A percentile compares a stretch with the other conserved stretches of the same genome.
phyloP scores from a whole-genome alignment of 2,329 filamentous ascomycete genomes.

The Fusarium clavum region DNA sequence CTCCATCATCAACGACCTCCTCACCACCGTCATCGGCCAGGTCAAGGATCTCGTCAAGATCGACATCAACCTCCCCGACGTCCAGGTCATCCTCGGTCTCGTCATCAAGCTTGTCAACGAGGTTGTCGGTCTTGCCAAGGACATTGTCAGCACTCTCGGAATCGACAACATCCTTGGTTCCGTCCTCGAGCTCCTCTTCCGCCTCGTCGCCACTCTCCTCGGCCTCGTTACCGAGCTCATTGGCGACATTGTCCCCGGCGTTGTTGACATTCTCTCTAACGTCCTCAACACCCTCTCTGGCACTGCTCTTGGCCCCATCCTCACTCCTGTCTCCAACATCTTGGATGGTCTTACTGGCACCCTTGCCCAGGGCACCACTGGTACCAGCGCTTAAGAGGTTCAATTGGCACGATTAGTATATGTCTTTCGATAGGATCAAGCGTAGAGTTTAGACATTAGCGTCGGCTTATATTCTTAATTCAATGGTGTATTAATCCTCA shows the following conservation, averaged over 20 bases:
- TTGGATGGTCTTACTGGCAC: constrained; percentile 8
- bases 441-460: constrained; percentile 17
- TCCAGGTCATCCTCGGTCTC: constrained; percentile 22
- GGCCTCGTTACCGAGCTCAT: constrained; percentile 15
- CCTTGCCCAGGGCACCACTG: constrained; percentile 8
- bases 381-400: not conserved
- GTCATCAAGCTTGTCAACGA: constrained; percentile 25
- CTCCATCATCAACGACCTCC: constrained; percentile 12
- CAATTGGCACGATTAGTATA: not conserved
- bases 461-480: constrained; percentile 18
- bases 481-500: constrained; percentile 1
- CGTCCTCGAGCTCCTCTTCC: constrained; percentile 12
- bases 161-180: constrained; percentile 17
- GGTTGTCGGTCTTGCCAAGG: constrained; percentile 12
- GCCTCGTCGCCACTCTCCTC: constrained; percentile 21
- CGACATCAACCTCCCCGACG: constrained; percentile 13
- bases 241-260: constrained; percentile 27
- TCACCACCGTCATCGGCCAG: constrained; percentile 21
- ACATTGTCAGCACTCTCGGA: constrained; percentile 3
- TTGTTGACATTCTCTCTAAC: constrained; percentile 18
- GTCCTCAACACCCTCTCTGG: constrained; percentile 19
- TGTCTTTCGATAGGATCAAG: not conserved
- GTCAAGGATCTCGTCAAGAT: constrained; percentile 23
- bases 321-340: constrained; percentile 14
- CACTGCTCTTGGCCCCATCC: constrained; percentile 12